Evolutionary conservation across 2,329 filamentous ascomycete species (phyloP).

Genomic region (Fusarium floridanum): DNA sequence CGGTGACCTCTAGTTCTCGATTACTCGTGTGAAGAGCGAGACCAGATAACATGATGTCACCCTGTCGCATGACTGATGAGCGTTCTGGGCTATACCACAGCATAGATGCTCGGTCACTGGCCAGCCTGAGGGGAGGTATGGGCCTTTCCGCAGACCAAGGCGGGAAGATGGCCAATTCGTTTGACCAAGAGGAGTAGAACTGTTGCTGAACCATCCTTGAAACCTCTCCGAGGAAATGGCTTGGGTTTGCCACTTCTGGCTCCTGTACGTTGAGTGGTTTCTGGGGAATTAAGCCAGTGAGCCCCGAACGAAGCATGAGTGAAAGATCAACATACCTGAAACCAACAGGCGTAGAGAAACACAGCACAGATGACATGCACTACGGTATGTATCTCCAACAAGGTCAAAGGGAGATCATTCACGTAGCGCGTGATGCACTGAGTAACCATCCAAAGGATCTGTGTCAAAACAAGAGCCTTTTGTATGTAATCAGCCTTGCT

Average conservation of each 20-base stretch:
- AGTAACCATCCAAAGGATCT: constrained; percentile 2
- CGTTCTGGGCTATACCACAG: background rate
- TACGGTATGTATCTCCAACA: constrained; percentile 4
- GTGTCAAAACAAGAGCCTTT: constrained; percentile 2
- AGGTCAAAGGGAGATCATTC: background rate
- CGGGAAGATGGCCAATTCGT: background rate
- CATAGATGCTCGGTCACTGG: background rate
- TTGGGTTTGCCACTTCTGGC: background rate
- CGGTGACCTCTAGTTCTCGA: background rate
- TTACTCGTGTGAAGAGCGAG: background rate
- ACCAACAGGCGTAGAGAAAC: background rate
- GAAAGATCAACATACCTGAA: background rate
- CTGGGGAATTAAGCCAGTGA: background rate
- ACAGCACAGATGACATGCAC: background rate
- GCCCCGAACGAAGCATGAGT: background rate
- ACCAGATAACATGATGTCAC: background rate
- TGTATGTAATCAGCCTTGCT: constrained; percentile 2
- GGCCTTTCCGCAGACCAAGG: background rate
- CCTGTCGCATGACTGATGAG: background rate
- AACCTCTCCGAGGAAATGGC: background rate
- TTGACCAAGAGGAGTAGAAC: background rate
- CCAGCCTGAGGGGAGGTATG: background rate
- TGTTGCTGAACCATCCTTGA: background rate
- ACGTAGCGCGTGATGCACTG: background rate
- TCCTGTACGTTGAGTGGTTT: background rate